Percentiles rank a stretch among this genome's conserved stretches.
Conservation (phyloP, 192 early-diverging fungal species). For the Paraglomus brasilianum region DNA sequence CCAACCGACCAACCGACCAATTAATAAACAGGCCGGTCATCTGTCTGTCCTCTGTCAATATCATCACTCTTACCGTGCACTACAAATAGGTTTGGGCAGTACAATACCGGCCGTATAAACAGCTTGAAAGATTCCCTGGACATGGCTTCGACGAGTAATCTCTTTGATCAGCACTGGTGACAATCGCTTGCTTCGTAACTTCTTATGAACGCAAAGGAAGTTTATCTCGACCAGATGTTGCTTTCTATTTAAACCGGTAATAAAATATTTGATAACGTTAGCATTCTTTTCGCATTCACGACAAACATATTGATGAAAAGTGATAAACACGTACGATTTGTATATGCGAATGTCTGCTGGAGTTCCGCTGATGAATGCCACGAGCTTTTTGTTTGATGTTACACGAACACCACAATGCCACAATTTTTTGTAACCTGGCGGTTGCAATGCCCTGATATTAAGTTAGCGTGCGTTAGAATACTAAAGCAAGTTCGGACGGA, state of each 20-base stretch:
- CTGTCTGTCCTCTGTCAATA: too few relatives aligned
- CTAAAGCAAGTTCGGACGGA: too few relatives aligned
- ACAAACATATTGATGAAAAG: neutral
- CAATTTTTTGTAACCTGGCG: constrained; percentile 82
- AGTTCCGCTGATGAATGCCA: constrained; percentile 95
- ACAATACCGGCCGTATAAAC: constrained; percentile 93
- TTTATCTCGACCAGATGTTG: constrained; percentile 93
- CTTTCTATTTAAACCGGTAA: constrained; percentile 41
- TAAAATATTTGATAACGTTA: neutral
- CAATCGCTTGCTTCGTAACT: constrained; percentile 89
- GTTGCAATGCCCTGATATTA: constrained; percentile 86
- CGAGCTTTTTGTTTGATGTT: constrained; percentile 70
- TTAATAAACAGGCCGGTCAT: too few relatives aligned
- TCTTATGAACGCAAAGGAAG: constrained; percentile 96
- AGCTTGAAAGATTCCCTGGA: constrained; percentile 95
- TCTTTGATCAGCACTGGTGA: constrained; percentile 97
- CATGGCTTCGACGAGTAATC: constrained; percentile 89
- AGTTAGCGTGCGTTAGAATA: too few relatives aligned
- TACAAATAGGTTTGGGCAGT: constrained; percentile 86
- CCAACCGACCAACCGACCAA: too few relatives aligned
- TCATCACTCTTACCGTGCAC: constrained; percentile 60
- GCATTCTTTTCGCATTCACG: neutral
- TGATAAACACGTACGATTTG: constrained; percentile 54
- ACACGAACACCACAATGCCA: constrained; percentile 97
- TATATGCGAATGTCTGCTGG: constrained; percentile 79